A percentile compares a stretch with the other conserved stretches of the same genome.
Evolutionary conservation across 106 monocot species (phyloP).

Genomic region (Dendrobium huoshanense): DNA sequence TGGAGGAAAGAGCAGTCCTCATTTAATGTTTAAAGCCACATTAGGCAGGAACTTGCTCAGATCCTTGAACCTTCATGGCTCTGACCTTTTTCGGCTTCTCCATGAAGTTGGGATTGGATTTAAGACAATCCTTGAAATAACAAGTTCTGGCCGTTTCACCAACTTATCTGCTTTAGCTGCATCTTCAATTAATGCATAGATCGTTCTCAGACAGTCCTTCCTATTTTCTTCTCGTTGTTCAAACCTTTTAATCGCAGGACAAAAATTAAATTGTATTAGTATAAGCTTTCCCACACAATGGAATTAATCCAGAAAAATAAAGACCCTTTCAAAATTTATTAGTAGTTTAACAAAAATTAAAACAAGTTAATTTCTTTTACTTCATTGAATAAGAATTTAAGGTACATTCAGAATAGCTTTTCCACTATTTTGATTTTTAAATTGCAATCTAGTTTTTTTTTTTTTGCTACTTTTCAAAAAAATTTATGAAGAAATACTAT

Average conservation of each 20-base stretch:
- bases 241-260: constrained; percentile 34
- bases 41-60: constrained; percentile 2
- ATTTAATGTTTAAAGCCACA: too few species aligned
- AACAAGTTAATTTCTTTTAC: too few species aligned
- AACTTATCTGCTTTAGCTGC: constrained; percentile 76
- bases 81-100: constrained; percentile 48
- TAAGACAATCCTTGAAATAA: constrained; percentile 68
- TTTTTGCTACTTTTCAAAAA: too few species aligned
- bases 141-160: constrained; percentile 53
- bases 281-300: too few species aligned
- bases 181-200: constrained; percentile 79
- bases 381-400: too few species aligned
- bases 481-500: too few species aligned
- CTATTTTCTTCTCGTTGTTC: constrained; percentile 76
- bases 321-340: neutral
- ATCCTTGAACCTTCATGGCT: constrained; percentile 18
- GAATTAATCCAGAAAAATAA: neutral
- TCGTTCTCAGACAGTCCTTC: constrained; percentile 89
- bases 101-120: constrained; percentile 71
- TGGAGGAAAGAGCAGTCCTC: too few species aligned
- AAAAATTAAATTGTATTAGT: neutral
- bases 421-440: too few species aligned
- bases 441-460: too few species aligned
- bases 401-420: too few species aligned
- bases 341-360: too few species aligned